Percentiles rank a stretch among this genome's conserved stretches.
phyloP scores from a whole-genome alignment of 495 filamentous ascomycete species.

The Stereocaulon alpinum region DNA sequence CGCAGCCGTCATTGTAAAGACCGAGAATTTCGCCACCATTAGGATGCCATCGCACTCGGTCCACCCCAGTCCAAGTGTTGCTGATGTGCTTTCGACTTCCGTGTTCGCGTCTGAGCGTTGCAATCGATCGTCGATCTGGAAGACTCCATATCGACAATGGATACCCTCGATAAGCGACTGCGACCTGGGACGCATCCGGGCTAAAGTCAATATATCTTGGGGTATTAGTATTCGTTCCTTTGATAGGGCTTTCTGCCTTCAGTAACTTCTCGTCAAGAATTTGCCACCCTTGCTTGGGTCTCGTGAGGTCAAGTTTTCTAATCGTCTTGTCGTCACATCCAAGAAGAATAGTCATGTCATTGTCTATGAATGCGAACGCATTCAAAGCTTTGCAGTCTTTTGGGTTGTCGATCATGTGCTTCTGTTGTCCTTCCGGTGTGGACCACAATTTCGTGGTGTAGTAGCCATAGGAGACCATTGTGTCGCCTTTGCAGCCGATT shows the following conservation, averaged over 20 bases:
- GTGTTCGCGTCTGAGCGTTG: background rate
- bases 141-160: conserved; percentile 21
- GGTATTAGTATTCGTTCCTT: conserved; percentile 2
- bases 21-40: background rate
- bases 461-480: conserved; percentile 18
- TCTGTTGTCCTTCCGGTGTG: conserved; percentile 3
- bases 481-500: conserved; percentile 17
- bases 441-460: conserved; percentile 18
- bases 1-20: conserved; percentile 4
- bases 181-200: conserved; percentile 16
- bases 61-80: background rate
- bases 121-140: background rate
- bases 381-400: conserved; percentile 15
- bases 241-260: background rate
- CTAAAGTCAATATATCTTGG: conserved; percentile 18
- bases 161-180: conserved; percentile 21
- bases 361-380: conserved; percentile 13
- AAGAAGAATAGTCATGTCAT: conserved; percentile 16
- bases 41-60: background rate
- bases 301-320: conserved; percentile 13
- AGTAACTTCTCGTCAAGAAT: conserved; percentile 12
- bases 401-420: conserved; percentile 9
- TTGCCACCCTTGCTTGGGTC: conserved; percentile 15
- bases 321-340: conserved; percentile 20
- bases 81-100: background rate